Evolutionary conservation across 2,329 filamentous ascomycete genomes (phyloP), one percentile per base, ranked within the genome.

Genomic region (Colletotrichum lentis): DNA sequence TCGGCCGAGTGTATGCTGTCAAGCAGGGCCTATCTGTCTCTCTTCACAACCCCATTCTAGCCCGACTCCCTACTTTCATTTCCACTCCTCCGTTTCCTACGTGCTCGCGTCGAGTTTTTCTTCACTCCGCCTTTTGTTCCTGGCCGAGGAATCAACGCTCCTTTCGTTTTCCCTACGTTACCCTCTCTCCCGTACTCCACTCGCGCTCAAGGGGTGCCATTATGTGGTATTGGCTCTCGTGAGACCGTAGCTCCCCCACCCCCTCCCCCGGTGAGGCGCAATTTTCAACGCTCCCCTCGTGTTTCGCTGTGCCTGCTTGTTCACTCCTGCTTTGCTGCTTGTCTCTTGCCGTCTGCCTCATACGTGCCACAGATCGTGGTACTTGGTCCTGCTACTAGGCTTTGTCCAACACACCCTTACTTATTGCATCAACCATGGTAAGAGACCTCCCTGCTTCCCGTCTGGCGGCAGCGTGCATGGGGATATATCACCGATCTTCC

Each of bases 351-450:
- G 74, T 75, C 73, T 77, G 76, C 72, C 71, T 73, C 75, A 75
- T 78, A 78, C 73, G 70, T 68, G 74, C 72, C 73, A 75, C 77
- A 77, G 74, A 74, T 74, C 75, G 74, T 73, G 76, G 78, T 79
- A 73, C 72, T 75, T 73, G 74, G 73, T 74, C 73, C 73, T 72
- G 73, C 74, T 73, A 73, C 72, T 72, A 73, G 70, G 72, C 70
- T 75, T 71, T 77, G 76, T 78, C 75, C 74, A 75, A 76, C 78
- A 76, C 76, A 77, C 75, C 75, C 77, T 78, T 74, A 77, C 74
- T 77, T 73, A 75, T 76, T 77, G 76, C 77, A 77, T 75, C 77
- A 77, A 82, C 77, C 76, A 84, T 85, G 83, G 83, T 85, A 83
- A 84, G 83, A 76, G 72, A 72, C 66, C 64, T 75, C 76, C 75